These are phyloP conservation scores for Nigrospora osmanthi DNA, from an alignment of 2,329 filamentous ascomycete species.

Conservation along the genomic window DNA sequence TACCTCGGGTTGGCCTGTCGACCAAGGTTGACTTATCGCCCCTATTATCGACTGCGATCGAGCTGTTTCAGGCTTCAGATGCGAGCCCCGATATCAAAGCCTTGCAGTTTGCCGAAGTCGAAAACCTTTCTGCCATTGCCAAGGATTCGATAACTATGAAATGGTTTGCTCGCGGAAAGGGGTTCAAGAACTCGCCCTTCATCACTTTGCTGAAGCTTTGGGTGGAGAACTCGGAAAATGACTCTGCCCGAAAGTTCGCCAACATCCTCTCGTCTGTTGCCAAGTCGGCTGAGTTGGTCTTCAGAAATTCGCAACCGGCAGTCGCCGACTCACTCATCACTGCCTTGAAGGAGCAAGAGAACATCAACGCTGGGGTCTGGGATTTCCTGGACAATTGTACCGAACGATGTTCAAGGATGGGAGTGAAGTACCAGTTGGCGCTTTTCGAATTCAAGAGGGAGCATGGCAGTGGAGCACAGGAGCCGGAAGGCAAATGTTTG, in stretches of 20 bases:
- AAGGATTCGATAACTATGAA: conserved; percentile 75
- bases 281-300: conserved; percentile 59
- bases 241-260: conserved; percentile 43
- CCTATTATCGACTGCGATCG: conserved; percentile 61
- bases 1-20: conserved; percentile 71
- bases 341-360: conserved; percentile 24
- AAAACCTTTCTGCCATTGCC: conserved; percentile 75
- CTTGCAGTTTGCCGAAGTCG: conserved; percentile 64
- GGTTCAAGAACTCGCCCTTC: conserved; percentile 60
- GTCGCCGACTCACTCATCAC: conserved; percentile 39
- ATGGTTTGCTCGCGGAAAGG: conserved; percentile 75
- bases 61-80: conserved; percentile 46
- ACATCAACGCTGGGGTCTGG: conserved; percentile 39
- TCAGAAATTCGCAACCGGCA: conserved; percentile 29
- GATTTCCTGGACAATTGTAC: conserved; percentile 78
- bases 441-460: conserved; percentile 45
- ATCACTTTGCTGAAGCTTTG: conserved; percentile 59
- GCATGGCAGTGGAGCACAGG: conserved; percentile 20
- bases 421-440: conserved; percentile 76
- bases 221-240: conserved; percentile 35
- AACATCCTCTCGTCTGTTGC: conserved; percentile 53
- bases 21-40: conserved; percentile 85
- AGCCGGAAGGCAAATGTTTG: conserved; percentile 20
- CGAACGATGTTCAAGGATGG: conserved; percentile 63
- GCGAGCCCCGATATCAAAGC: conserved; percentile 41